phyloP scores from a whole-genome alignment of 495 filamentous ascomycete species.

The Tetracladium setigerum region DNA sequence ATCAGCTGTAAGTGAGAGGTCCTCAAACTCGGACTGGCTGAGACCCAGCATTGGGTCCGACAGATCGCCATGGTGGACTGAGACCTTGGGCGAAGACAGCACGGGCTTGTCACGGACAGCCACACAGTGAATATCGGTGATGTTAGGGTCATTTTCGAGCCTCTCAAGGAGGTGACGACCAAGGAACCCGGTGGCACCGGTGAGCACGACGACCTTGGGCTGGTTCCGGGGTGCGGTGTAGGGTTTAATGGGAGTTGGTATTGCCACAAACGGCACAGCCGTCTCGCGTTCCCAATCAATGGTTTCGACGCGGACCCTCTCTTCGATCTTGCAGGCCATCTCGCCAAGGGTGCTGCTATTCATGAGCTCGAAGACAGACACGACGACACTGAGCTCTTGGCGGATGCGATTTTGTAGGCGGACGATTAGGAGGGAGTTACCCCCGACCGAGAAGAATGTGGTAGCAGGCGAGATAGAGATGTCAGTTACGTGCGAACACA shows the following conservation, averaged over 20 bases:
- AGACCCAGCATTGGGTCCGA: constrained; percentile 4
- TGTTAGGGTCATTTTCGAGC: neutral
- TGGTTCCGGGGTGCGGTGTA: neutral
- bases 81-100: neutral
- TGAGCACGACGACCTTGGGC: constrained; percentile 17
- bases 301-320: no score
- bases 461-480: neutral
- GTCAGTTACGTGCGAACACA: constrained; percentile 2
- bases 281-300: constrained; percentile 9
- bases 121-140: constrained; percentile 9
- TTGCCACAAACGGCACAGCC: neutral
- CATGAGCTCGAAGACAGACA: constrained; percentile 7
- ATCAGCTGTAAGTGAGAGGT: constrained; percentile 29
- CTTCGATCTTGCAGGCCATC: constrained; percentile 2
- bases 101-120: constrained; percentile 2
- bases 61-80: constrained; percentile 6
- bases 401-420: constrained; percentile 15
- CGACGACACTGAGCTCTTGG: neutral
- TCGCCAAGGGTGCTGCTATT: neutral
- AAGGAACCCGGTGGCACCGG: constrained; percentile 28
- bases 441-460: constrained; percentile 34
- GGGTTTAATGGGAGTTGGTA: neutral
- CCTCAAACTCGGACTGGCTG: neutral
- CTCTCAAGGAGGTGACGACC: constrained; percentile 11
- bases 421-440: constrained; percentile 29